Evolutionary conservation across 352 stramenopile genomes (phyloP).

Genomic region (Globisporangium alternatum): DNA sequence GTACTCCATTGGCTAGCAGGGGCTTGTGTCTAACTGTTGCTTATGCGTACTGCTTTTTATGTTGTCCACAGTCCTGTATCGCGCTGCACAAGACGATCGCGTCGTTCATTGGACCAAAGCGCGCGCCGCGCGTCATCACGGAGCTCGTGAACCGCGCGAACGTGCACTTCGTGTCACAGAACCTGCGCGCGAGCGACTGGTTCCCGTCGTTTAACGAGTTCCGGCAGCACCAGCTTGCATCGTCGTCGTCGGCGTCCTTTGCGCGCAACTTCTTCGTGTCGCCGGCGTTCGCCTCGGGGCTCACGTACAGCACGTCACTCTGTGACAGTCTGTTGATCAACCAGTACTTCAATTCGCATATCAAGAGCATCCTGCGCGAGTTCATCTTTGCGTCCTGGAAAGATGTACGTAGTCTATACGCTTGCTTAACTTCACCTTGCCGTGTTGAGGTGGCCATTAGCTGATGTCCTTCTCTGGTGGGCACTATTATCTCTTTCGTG

Average conservation of each 20-base stretch:
- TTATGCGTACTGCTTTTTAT: conserved; percentile 12
- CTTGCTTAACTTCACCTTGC: not conserved
- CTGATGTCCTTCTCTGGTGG: not conserved
- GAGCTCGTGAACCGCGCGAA: conserved; percentile 80
- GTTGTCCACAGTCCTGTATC: conserved; percentile 46
- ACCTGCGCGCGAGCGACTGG: conserved; percentile 63
- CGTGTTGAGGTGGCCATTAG: not conserved
- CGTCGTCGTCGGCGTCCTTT: conserved; percentile 53
- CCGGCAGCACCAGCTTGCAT: conserved; percentile 32
- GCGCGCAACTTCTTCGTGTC: conserved; percentile 80
- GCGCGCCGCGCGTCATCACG: conserved; percentile 66
- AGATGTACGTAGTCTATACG: conserved; percentile 29
- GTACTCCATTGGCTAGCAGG: not conserved
- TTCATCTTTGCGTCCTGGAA: conserved; percentile 84
- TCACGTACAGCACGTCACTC: conserved; percentile 83
- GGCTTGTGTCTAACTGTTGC: not conserved
- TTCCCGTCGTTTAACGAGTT: conserved; percentile 34
- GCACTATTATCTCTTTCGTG: not conserved
- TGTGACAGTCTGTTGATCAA: conserved; percentile 88
- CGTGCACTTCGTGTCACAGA: conserved; percentile 83
- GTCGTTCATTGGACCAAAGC: conserved; percentile 53
- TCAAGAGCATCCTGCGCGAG: conserved; percentile 84
- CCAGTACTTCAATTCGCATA: conserved; percentile 85
- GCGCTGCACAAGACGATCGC: conserved; percentile 83
- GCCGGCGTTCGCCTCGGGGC: conserved; percentile 73